phyloP scores from a whole-genome alignment of 805 yeast genomes.

The Candida xiaguanensis region DNA sequence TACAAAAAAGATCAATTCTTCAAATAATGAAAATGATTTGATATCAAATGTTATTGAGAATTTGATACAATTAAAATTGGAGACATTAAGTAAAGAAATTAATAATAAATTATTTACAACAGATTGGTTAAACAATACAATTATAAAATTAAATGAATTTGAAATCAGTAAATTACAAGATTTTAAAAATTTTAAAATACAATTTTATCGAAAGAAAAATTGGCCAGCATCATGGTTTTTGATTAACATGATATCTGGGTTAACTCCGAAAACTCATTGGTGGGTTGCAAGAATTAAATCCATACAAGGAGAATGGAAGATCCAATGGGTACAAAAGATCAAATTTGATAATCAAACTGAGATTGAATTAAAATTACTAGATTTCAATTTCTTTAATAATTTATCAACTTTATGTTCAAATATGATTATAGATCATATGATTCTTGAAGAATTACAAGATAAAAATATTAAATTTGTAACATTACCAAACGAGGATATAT shows the following conservation, averaged over 20 bases:
- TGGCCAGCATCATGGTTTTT: slow-evolving; percentile 61
- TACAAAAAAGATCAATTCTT: slow-evolving; percentile 29
- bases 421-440: slow-evolving; percentile 47
- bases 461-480: slow-evolving; percentile 37
- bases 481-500: slow-evolving; percentile 17
- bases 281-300: slow-evolving; percentile 52
- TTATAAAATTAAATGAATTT: slow-evolving; percentile 45
- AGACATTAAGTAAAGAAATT: slow-evolving; percentile 48
- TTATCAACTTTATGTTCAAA: slow-evolving; percentile 44
- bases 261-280: slow-evolving; percentile 39
- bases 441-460: slow-evolving; percentile 45
- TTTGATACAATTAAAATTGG: slow-evolving; percentile 46
- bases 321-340: slow-evolving; percentile 46
- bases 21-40: slow-evolving; percentile 28
- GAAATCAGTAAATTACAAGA: slow-evolving; percentile 40
- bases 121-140: slow-evolving; percentile 64
- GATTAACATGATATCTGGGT: slow-evolving; percentile 36
- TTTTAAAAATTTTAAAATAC: slow-evolving; percentile 13
- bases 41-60: slow-evolving; percentile 25
- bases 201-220: slow-evolving; percentile 45
- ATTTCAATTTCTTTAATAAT: slow-evolving; percentile 32
- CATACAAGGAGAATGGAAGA: slow-evolving; percentile 50
- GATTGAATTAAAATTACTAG: slow-evolving; percentile 6
- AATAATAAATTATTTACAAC: slow-evolving; percentile 56
- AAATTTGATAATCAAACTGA: slow-evolving; percentile 10